Evolutionary conservation across 805 yeast genomes (phyloP).

Genomic region (Sungouiozyma ichnusensis): DNA sequence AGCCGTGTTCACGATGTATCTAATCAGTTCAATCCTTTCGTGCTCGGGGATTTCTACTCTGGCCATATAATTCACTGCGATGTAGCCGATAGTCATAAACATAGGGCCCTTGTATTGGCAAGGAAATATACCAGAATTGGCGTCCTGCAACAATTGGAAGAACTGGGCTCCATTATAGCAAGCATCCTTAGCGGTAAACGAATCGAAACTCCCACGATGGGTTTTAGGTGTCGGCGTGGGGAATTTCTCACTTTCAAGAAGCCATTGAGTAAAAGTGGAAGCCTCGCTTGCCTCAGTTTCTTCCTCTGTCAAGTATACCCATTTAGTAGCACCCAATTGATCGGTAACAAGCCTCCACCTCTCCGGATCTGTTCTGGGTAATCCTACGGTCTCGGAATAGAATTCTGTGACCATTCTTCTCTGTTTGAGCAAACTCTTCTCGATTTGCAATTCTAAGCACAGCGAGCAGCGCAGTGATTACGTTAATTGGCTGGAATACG

Average conservation of each 20-base stretch:
- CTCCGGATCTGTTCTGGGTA: constrained; percentile 55
- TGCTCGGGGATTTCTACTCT: constrained; percentile 58
- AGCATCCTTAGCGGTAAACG: constrained; percentile 43
- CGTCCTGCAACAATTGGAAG: constrained; percentile 60
- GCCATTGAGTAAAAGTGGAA: constrained; percentile 46
- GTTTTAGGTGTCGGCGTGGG: constrained; percentile 31
- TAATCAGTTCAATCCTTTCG: constrained; percentile 55
- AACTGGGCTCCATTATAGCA: constrained; percentile 68
- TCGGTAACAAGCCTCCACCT: constrained; percentile 70
- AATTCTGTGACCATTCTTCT: constrained; percentile 6
- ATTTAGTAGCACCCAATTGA: constrained; percentile 64
- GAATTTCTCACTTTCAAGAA: constrained; percentile 34
- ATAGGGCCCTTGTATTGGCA: constrained; percentile 94
- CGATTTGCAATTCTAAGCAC: too few species aligned
- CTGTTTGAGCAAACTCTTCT: too few species aligned
- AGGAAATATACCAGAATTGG: constrained; percentile 74
- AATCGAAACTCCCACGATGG: constrained; percentile 9
- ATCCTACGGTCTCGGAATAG: constrained; percentile 62
- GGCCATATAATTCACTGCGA: constrained; percentile 63
- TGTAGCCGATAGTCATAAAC: constrained; percentile 90
- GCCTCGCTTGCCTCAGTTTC: too few species aligned
- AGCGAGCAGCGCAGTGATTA: too few species aligned
- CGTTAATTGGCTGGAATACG: too few species aligned
- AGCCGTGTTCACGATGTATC: constrained; percentile 83
- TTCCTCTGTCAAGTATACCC: constrained; percentile 53